These are phyloP conservation scores for Aspergillus jensenii DNA, from an alignment of 2,329 filamentous ascomycete species.

Conservation along the genomic window DNA sequence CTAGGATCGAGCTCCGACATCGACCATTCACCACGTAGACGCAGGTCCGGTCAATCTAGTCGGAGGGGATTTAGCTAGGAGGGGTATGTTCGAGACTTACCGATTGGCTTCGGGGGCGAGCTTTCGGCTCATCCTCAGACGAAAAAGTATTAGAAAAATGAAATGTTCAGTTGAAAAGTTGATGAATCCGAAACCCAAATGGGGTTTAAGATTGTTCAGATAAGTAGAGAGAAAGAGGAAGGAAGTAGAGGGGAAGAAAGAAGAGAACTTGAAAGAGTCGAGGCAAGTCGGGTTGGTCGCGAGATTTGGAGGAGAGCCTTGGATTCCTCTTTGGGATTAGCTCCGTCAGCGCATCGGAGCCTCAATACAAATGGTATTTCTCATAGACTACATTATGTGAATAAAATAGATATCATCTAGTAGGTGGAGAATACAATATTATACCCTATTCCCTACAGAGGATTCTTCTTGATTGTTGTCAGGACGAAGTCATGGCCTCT, in stretches of 20 bases:
- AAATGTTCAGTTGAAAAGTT: constrained; percentile 12
- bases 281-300: constrained; percentile 26
- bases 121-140: constrained; percentile 59
- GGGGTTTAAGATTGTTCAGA: constrained; percentile 14
- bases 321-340: constrained; percentile 25
- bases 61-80: constrained; percentile 15
- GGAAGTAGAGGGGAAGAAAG: constrained; percentile 18
- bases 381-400: not conserved
- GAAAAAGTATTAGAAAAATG: constrained; percentile 18
- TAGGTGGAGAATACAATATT: not conserved
- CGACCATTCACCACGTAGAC: not conserved
- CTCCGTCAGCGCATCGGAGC: constrained; percentile 13
- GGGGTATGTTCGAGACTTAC: constrained; percentile 55
- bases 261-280: constrained; percentile 17
- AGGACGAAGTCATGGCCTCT: not conserved
- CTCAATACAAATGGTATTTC: constrained; percentile 13
- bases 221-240: constrained; percentile 10
- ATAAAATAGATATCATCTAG: not conserved
- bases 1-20: not conserved
- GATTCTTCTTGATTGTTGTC: not conserved
- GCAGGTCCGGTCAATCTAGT: not conserved
- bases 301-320: constrained; percentile 25
- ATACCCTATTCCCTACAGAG: not conserved
- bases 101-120: constrained; percentile 99
- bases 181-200: constrained; percentile 26